Evolutionary conservation across 306 rosid genomes (phyloP), one percentile per base, ranked within the genome.

Genomic region (Prunus dulcis): DNA sequence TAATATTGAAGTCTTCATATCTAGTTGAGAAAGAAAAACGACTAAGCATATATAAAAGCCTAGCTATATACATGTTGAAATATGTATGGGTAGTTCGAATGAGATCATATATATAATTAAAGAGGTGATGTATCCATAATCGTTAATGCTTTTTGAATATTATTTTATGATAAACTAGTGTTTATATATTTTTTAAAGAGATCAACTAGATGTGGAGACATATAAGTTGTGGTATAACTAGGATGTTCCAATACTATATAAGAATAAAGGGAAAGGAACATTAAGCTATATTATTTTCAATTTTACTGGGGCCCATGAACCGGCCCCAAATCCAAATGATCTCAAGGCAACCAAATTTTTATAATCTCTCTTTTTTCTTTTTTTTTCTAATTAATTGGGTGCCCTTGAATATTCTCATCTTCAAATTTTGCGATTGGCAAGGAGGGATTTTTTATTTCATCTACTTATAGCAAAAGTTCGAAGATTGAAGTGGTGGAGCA

Each of bases 251-350:
- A 17, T 45, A 22, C 23, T 46, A 67, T 67, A 49, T 47, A 68
- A 6, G 45, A 49, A 53, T 30, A 64, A 32, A 75, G 51, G 51
- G 49, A 8, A 43, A 60, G 14, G 55, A 22, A 43, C 30, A 19
- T 60, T 12, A 53, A 52, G 53, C n/a, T 14, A 13, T 41, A 28
- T 27, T 50, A 12, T 11, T 10, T 4, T 67, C 30, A n/a, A 6
- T 58, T 77, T 53, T 13, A 30, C 9, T 45, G 56, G 82, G 82
- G 43, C n/a, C 82, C 76, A 81, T 68, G 51, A 65, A 65, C 72
- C 61, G 41, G 45, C 61, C 77, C 77, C 63, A 70, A 43, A 34
- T 34, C 43, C 9, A 38, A 38, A 34, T 34, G 43, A 74, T 69
- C 72, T 69, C 9, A 38, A 78, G 53, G 60, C 77, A 23, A 23